Conservation (phyloP, 2,329 filamentous ascomycete genomes). For the Talaromyces sp. region DNA sequence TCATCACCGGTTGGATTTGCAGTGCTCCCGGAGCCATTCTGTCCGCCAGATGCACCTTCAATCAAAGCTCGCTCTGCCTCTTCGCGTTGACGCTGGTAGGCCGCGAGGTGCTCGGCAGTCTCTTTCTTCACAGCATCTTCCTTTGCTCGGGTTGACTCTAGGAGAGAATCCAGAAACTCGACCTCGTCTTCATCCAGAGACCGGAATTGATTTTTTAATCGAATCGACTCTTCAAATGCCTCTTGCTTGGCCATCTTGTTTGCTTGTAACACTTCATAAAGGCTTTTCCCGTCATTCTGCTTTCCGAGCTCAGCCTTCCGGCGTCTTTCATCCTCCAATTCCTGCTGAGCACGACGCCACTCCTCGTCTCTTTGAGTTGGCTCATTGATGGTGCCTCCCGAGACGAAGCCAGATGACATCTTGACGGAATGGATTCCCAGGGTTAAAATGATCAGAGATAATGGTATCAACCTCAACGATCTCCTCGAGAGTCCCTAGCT, state of each 20-base stretch:
- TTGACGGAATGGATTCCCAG: background rate
- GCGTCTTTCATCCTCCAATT: conserved; percentile 48
- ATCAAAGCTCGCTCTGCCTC: conserved; percentile 55
- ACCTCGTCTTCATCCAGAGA: conserved; percentile 53
- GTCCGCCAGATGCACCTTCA: conserved; percentile 36
- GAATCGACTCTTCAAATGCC: conserved; percentile 52
- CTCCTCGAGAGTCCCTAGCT: background rate
- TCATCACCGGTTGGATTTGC: conserved; percentile 34
- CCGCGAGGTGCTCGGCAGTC: conserved; percentile 58
- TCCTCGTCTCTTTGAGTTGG: conserved; percentile 43
- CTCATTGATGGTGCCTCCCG: conserved; percentile 44
- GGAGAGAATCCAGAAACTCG: conserved; percentile 55
- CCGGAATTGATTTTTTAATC: conserved; percentile 53
- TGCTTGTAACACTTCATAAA: conserved; percentile 50
- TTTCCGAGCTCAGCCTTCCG: conserved; percentile 51
- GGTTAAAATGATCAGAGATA: background rate
- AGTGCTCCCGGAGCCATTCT: conserved; percentile 21
- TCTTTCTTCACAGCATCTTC: conserved; percentile 59
- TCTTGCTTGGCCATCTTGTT: conserved; percentile 56
- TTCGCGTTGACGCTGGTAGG: conserved; percentile 60
- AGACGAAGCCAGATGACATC: conserved; percentile 50
- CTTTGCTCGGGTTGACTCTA: conserved; percentile 57
- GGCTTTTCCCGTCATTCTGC: conserved; percentile 52
- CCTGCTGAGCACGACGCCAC: conserved; percentile 45
- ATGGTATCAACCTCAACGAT: background rate